Base-by-base conservation (phyloP, 2,329 filamentous ascomycete genomes). In the Aureobasidium vineae region DNA sequence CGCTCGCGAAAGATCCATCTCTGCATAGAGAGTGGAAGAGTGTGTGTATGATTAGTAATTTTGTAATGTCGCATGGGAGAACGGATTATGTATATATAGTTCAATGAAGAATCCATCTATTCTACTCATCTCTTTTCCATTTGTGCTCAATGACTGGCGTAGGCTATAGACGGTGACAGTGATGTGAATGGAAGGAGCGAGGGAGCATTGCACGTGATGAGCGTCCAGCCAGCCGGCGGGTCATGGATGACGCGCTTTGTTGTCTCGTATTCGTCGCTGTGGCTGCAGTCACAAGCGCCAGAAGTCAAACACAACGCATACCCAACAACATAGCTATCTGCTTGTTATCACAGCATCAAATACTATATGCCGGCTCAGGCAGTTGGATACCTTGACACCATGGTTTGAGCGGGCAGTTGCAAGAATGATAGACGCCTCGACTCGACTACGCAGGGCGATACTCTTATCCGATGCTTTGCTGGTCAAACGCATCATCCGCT, bases 391-490 rank as follows among this genome's bases (percentile, higher is more conserved):
- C 43, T 64, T 43, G 53, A 40, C 53, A 36, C 53, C 64, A 66
- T 66, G 64, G 64, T 49, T 26, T 66, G 54, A 66, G 43, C 28
- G 26, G 50, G 50, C 63, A 23, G 41, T 19, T 21, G 26, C 50
- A 26, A 50, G 28, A 28, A 92, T 88, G 89, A 92, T 94, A 79
- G 88, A 92, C 70, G 85, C 90, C 67, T 85, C 88, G 66, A 86
- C 88, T 76, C 90, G 92, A 72, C 83, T 96, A 52, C 89, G 92
- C 70, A 88, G 92, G 72, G 92, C 92, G 68, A 94, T 97, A 76
- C 84, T 89, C 75, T 84, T 87, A 73, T 88, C 90, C 76, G 89
- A 94, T 75, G 78, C 85, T 77, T 80, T 86, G 66, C 88, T 96
- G 70, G 89, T 92, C 71, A 80, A 84, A 71, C 90, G 92, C 75